Conservation (phyloP, 306 rosid species). For the Prunus armeniaca region DNA sequence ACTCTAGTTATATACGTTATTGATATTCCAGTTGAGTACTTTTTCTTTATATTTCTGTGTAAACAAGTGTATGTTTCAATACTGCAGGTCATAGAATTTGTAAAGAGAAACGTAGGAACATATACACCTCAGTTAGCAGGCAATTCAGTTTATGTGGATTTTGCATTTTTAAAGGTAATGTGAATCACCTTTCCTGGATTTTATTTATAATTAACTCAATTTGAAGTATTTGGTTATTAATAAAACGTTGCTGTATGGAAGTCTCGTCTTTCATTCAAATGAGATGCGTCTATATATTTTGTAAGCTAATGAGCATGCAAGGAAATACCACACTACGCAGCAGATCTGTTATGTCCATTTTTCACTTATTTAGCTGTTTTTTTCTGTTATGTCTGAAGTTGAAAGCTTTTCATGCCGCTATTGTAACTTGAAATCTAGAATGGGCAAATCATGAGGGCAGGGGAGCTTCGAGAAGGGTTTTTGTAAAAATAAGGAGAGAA, state of each 20-base stretch:
- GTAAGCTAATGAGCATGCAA: not conserved
- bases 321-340: not conserved
- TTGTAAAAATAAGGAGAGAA: not conserved
- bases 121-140: slow-evolving; percentile 81
- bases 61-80: slow-evolving; percentile 1
- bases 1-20: not conserved
- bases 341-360: not conserved
- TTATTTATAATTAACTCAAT: not conserved
- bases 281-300: not conserved
- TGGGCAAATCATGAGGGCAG: not conserved
- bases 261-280: not conserved
- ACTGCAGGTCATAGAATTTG: slow-evolving; percentile 87
- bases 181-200: not conserved
- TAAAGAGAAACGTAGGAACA: slow-evolving; percentile 54
- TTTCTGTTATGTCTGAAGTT: not conserved
- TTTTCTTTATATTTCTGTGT: not conserved
- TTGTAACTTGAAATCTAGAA: not conserved
- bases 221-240: not conserved
- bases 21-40: not conserved
- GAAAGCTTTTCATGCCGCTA: not conserved
- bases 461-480: not conserved
- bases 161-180: slow-evolving; percentile 75
- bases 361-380: not conserved
- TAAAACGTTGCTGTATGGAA: not conserved
- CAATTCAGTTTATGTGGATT: slow-evolving; percentile 83